Base-by-base conservation (phyloP, 495 filamentous ascomycete genomes). In the Trichoderma virens region DNA sequence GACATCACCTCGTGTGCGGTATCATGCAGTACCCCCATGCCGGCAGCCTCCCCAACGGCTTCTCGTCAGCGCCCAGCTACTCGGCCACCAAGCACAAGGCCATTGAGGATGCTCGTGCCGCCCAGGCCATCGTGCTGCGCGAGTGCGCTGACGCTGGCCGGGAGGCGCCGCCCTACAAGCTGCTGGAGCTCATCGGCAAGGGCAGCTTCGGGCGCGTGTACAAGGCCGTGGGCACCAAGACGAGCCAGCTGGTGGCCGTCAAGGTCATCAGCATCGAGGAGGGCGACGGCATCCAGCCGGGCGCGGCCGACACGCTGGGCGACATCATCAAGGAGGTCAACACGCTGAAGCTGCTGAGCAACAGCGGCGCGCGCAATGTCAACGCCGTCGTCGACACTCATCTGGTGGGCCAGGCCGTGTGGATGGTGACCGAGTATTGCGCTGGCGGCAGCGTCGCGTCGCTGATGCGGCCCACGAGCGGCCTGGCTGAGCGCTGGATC, bases 401-500 rank as follows among this genome's bases (percentile, higher is more conserved):
- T 43, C 86, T 90, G 1, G 87, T 97, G 28, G 90, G 93, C 60
- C 86, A 90, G 61, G 85, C 93, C 67, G 83, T 98, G 74, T 98
- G 94, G 94, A 87, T 98, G 74, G 87, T 97, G 64, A 95, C 90
- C 65, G 94, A 98, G 70, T 96, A 96, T 73, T 96, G 92, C 68
- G 92, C 91, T 30, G 94, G 94, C 65, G 94, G 94, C 38, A 97
- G 93, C 76, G 88, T 98, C n/a, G 85, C 90, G 61, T 97, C 95
- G 11, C 75, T 98, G 68, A 83, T 83, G 78, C 79, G 79, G 66
- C 80, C 83, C 43, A 86, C 83, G 20, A 83, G 83, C 1, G 87
- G 90, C 32, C 77, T 98, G 11, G 89, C 92, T 63, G 95, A 98
- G 71, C 90, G 88, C 68, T 98, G 85, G 80, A 93, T 97, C 66